These are phyloP conservation scores for Dispira parvispora DNA, from an alignment of 192 early-diverging fungal genomes.

Conservation along the genomic window DNA sequence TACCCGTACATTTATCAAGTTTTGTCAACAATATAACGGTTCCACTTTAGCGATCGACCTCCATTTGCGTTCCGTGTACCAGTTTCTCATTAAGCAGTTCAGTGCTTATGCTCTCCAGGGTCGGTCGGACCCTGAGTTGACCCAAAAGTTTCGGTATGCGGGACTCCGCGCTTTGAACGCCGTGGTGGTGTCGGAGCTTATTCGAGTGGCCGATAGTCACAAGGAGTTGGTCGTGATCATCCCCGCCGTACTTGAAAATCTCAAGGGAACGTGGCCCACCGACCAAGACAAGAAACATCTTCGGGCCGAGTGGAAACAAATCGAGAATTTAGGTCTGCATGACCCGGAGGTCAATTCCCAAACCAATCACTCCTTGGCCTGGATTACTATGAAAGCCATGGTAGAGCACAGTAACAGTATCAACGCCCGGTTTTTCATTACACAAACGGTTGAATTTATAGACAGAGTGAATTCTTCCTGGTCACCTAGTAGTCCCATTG, in stretches of 20 bases:
- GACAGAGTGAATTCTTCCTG: not conserved
- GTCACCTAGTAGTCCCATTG: not conserved
- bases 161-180: conserved; percentile 24
- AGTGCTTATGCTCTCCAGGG: conserved; percentile 10
- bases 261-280: conserved; percentile 14
- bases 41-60: conserved; percentile 52
- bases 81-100: conserved; percentile 19
- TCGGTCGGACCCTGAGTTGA: conserved; percentile 20
- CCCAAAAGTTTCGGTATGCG: conserved; percentile 19
- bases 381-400: conserved; percentile 10
- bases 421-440: conserved; percentile 4
- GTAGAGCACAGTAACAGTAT: conserved; percentile 3
- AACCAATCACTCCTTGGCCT: not conserved
- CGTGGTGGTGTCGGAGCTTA: conserved; percentile 17
- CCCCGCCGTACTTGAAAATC: conserved; percentile 22
- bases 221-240: conserved; percentile 18
- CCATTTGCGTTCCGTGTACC: conserved; percentile 23
- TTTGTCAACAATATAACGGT: conserved; percentile 52
- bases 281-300: conserved; percentile 3
- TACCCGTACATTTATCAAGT: conserved; percentile 49
- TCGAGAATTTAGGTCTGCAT: not conserved
- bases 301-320: not conserved
- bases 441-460: not conserved
- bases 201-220: conserved; percentile 13
- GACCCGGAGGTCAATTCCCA: conserved; percentile 1